Evolutionary conservation across 2,329 filamentous ascomycete genomes (phyloP).

Genomic region (Xylaria sp.): DNA sequence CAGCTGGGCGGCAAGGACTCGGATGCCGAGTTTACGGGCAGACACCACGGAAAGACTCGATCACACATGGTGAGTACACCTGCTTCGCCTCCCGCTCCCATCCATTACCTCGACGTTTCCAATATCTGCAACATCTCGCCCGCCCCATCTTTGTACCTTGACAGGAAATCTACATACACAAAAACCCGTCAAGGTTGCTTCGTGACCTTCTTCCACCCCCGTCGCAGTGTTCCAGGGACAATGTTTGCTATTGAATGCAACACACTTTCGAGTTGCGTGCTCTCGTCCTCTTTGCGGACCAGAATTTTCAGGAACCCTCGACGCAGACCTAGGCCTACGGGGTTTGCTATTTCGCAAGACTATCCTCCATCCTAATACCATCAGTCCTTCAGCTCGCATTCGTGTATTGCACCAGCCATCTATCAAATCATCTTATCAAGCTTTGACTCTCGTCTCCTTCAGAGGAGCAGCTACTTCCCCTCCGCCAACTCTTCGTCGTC

Average conservation of each 20-base stretch:
- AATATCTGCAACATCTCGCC: slow-evolving; percentile 20
- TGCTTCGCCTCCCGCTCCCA: slow-evolving; percentile 11
- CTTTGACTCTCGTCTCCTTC: neutral
- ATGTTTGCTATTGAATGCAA: slow-evolving; percentile 1
- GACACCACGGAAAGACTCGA: slow-evolving; percentile 85
- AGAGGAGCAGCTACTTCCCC: neutral
- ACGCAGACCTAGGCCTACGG: neutral
- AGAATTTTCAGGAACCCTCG: slow-evolving; percentile 13
- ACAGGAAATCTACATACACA: slow-evolving; percentile 28
- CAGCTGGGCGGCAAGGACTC: slow-evolving; percentile 55
- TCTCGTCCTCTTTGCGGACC: neutral
- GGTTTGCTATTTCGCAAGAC: slow-evolving; percentile 3
- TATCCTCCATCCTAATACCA: slow-evolving; percentile 1
- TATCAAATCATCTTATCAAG: neutral
- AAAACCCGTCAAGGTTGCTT: slow-evolving; percentile 17
- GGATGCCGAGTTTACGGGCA: slow-evolving; percentile 64
- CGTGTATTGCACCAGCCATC: neutral
- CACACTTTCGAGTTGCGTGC: slow-evolving; percentile 16
- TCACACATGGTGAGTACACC: slow-evolving; percentile 79
- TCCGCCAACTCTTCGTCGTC: neutral
- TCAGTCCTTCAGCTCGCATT: slow-evolving; percentile 5
- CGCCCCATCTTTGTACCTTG: slow-evolving; percentile 19
- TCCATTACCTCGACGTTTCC: slow-evolving; percentile 5
- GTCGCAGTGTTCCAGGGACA: neutral
- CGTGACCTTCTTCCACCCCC: neutral